Evolutionary conservation across 1,284 basidiomycete genomes (phyloP).

Genomic region (Ustilago xerochloae): DNA sequence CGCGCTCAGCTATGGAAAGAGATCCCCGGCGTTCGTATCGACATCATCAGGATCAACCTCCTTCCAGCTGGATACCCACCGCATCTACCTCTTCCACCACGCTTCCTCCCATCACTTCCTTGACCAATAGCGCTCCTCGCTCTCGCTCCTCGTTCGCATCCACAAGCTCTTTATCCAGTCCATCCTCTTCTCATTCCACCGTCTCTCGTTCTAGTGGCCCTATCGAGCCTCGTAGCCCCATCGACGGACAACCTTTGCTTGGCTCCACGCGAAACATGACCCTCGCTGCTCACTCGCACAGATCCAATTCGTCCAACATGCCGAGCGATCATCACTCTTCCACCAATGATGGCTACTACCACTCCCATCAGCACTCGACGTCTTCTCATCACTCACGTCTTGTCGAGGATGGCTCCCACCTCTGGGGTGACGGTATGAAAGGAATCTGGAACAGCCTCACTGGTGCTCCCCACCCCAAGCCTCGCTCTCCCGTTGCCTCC

Average conservation of each 20-base stretch:
- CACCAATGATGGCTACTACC: background rate
- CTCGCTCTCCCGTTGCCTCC: conserved; percentile 6
- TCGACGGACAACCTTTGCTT: conserved; percentile 33
- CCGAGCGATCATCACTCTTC: conserved; percentile 2
- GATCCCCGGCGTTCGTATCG: conserved; percentile 8
- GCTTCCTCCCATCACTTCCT: conserved; percentile 25
- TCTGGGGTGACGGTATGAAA: conserved; percentile 50
- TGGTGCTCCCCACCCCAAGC: conserved; percentile 37
- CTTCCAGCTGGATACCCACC: conserved; percentile 13
- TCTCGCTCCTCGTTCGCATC: conserved; percentile 14
- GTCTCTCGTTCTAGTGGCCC: conserved; percentile 17
- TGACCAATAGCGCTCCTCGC: background rate
- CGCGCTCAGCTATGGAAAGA: conserved; percentile 25
- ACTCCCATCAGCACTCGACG: conserved; percentile 14
- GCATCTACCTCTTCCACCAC: conserved; percentile 5
- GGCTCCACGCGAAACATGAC: conserved; percentile 5
- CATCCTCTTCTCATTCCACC: conserved; percentile 14
- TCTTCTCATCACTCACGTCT: conserved; percentile 11
- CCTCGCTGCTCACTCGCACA: conserved; percentile 12
- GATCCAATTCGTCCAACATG: conserved; percentile 1
- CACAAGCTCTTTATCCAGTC: conserved; percentile 10
- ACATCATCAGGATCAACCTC: conserved; percentile 13
- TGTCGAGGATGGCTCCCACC: conserved; percentile 39
- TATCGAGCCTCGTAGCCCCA: conserved; percentile 27
- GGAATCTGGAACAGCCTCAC: conserved; percentile 48